Evolutionary conservation across 805 yeast genomes (phyloP).

Genomic region (Schwanniomyces pseudopolymorphus): DNA sequence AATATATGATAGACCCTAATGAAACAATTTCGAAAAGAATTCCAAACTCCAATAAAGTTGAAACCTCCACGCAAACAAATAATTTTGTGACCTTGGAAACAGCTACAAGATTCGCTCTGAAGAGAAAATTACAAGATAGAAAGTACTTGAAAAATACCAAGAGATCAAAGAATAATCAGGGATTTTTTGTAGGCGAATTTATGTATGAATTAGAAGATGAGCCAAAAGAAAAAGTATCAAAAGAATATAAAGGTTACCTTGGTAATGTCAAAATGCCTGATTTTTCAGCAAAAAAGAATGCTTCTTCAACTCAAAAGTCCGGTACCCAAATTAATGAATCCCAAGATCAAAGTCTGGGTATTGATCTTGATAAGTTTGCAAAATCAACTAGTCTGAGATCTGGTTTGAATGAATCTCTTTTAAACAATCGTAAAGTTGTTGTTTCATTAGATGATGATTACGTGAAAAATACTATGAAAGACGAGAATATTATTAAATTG

Average conservation of each 20-base stretch:
- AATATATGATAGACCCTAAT: conserved; percentile 40
- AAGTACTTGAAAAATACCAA: conserved; percentile 8
- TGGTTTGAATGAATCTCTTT: conserved; percentile 17
- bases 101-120: conserved; percentile 24
- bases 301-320: not conserved
- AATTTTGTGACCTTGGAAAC: conserved; percentile 27
- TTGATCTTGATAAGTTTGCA: not conserved
- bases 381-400: conserved; percentile 15
- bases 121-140: conserved; percentile 11
- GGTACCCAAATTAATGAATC: not conserved
- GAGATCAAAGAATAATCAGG: conserved; percentile 18
- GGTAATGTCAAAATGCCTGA: conserved; percentile 33
- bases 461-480: conserved; percentile 20
- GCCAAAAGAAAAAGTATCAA: conserved; percentile 8
- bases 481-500: conserved; percentile 29
- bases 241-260: conserved; percentile 31
- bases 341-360: conserved; percentile 11
- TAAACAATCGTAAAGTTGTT: conserved; percentile 11
- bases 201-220: conserved; percentile 28
- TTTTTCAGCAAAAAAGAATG: conserved; percentile 14
- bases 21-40: conserved; percentile 28
- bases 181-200: conserved; percentile 37
- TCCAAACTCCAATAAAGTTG: conserved; percentile 27
- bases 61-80: conserved; percentile 43
- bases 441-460: conserved; percentile 28